These are phyloP conservation scores for Auricularia sp. DNA, from an alignment of 768 basidiomycete genomes.

Conservation along the genomic window DNA sequence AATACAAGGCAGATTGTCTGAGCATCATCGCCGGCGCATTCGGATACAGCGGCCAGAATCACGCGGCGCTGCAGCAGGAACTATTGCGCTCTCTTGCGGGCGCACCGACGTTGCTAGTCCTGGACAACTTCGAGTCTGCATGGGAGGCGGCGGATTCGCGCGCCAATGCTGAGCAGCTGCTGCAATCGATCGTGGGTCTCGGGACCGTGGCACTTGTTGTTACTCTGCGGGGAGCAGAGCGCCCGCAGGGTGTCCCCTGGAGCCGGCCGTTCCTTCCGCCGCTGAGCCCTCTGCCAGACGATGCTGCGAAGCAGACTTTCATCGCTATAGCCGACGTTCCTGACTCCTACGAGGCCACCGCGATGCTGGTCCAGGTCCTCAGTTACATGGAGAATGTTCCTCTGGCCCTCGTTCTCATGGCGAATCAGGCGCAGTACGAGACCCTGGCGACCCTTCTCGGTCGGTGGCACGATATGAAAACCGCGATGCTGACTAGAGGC, in stretches of 20 bases:
- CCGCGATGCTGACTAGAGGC: conserved; percentile 2
- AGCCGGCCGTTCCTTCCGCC: background rate
- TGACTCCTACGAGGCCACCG: background rate
- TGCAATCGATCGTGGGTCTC: background rate
- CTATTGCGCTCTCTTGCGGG: background rate
- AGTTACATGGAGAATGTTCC: background rate
- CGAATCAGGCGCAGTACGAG: background rate
- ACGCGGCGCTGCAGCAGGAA: too few relatives aligned
- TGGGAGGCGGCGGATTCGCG: background rate
- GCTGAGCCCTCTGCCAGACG: background rate
- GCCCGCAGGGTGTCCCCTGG: background rate
- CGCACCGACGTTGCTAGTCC: conserved; percentile 8
- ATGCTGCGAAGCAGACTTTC: background rate
- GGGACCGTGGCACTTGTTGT: background rate
- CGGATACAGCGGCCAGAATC: background rate
- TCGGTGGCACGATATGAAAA: background rate
- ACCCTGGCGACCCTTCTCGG: background rate
- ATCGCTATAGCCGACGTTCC: background rate
- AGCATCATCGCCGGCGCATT: background rate
- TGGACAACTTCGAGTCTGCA: background rate
- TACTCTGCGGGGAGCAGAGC: background rate
- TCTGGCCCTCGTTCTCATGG: background rate
- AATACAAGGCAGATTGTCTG: background rate
- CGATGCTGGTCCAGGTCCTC: background rate
- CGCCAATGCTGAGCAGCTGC: background rate